A percentile compares a stretch with the other conserved stretches of the same genome.
Evolutionary conservation across 1,284 basidiomycete genomes (phyloP).

Genomic region (Tylopilus sp.): DNA sequence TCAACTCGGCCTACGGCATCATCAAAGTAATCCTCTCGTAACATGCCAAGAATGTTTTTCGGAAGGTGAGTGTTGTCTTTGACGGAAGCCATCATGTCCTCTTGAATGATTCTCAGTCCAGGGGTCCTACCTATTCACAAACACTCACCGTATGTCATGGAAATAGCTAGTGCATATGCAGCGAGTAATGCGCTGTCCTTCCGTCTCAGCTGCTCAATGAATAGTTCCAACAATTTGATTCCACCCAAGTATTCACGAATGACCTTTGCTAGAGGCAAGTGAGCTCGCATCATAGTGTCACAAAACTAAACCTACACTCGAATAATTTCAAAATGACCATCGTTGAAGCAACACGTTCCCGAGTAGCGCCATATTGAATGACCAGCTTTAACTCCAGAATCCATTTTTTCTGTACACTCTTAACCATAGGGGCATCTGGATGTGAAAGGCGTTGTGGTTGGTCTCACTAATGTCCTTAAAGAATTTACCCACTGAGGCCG

Average conservation of each 20-base stretch:
- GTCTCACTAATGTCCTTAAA: neutral
- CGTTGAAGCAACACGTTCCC: constrained; percentile 22
- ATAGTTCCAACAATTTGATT: neutral
- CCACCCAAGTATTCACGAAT: constrained; percentile 3
- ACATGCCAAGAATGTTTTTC: constrained; percentile 20
- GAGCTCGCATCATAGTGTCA: neutral
- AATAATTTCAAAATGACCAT: constrained; percentile 15
- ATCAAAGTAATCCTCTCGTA: constrained; percentile 19
- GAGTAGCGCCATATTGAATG: constrained; percentile 1
- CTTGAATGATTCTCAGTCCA: neutral
- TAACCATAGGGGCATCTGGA: constrained; percentile 20
- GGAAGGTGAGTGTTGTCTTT: constrained; percentile 1
- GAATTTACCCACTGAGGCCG: constrained; percentile 26
- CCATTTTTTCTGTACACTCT: neutral
- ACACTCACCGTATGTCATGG: constrained; percentile 14
- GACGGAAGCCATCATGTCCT: constrained; percentile 10
- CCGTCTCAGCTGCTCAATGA: constrained; percentile 14
- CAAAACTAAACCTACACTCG: constrained; percentile 5
- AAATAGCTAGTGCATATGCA: constrained; percentile 14
- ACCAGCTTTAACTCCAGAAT: constrained; percentile 21
- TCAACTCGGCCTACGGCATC: constrained; percentile 16
- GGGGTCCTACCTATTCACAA: neutral
- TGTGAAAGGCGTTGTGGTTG: neutral
- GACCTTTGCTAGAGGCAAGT: constrained; percentile 2
- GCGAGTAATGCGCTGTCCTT: constrained; percentile 13